Conservation (phyloP, 345 rosid species). For the Eucalyptus pauciflora region DNA sequence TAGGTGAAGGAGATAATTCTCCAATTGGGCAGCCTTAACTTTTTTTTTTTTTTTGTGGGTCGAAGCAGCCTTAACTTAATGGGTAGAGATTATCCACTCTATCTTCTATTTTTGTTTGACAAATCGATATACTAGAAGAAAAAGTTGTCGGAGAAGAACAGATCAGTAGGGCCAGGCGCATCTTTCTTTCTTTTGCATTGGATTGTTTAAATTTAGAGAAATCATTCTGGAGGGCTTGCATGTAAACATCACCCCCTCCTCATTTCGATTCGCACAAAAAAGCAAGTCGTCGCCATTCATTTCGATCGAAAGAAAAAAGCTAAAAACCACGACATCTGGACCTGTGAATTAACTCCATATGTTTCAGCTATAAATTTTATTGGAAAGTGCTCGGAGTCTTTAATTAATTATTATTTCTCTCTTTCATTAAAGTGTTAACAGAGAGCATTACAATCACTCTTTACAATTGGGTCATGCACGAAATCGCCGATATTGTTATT, state of each 20-base stretch:
- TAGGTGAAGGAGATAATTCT: not conserved
- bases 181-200: not conserved
- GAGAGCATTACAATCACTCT: accelerated
- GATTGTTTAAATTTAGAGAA: not conserved
- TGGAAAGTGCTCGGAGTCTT: not conserved
- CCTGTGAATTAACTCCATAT: not conserved
- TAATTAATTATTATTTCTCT: not conserved
- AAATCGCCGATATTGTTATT: accelerated
- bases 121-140: not conserved
- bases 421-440: accelerated
- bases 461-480: not conserved
- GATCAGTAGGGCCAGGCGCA: not conserved
- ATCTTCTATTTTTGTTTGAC: not conserved
- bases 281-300: not conserved
- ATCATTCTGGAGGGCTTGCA: not conserved
- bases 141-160: not conserved
- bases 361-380: not conserved
- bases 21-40: not conserved
- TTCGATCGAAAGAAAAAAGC: not conserved
- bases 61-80: not conserved
- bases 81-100: not conserved
- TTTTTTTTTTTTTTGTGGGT: not conserved
- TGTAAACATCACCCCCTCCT: not conserved
- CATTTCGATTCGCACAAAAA: not conserved
- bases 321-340: not conserved